A percentile compares a stretch with the other conserved stretches of the same genome.
phyloP scores from a whole-genome alignment of 805 yeast genomes.

The Wickerhamomyces hampshirensis region DNA sequence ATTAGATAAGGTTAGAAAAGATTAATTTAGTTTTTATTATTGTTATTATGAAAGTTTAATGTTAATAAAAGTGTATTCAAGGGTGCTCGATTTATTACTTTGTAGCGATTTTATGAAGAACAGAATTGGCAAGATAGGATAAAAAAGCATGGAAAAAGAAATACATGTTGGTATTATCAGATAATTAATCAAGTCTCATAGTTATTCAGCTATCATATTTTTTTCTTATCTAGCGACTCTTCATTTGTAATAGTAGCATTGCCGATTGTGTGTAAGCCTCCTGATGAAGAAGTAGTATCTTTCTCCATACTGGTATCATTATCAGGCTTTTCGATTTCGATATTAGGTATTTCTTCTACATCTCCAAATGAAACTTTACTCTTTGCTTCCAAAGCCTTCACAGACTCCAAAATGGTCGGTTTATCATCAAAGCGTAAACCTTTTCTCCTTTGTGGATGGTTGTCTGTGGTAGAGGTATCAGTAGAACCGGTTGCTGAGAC shows the following conservation, averaged over 20 bases:
- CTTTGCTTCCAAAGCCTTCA: constrained; percentile 16
- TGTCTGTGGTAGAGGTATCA: constrained; percentile 6
- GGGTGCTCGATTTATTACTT: not conserved
- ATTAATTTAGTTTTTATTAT: no score
- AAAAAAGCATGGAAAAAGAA: no score
- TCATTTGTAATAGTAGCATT: not conserved
- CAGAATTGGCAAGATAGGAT: no score
- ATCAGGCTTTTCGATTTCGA: not conserved
- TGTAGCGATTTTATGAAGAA: no score
- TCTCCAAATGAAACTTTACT: constrained; percentile 7
- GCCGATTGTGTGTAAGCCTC: not conserved
- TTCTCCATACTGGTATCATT: no score
- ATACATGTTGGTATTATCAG: no score
- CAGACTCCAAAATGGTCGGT: constrained; percentile 23
- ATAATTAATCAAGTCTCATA: no score
- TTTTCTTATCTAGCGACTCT: no score
- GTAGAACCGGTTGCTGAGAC: constrained; percentile 21
- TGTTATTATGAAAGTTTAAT: not conserved
- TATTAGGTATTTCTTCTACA: not conserved
- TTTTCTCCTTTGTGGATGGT: constrained; percentile 30
- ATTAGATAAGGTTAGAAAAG: no score
- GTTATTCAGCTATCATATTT: no score
- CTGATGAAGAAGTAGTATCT: no score
- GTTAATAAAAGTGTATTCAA: not conserved
- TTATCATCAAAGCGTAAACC: constrained; percentile 42